Evolutionary conservation across 331 rosid species (phyloP).

Genomic region (Stylosanthes scabra): DNA sequence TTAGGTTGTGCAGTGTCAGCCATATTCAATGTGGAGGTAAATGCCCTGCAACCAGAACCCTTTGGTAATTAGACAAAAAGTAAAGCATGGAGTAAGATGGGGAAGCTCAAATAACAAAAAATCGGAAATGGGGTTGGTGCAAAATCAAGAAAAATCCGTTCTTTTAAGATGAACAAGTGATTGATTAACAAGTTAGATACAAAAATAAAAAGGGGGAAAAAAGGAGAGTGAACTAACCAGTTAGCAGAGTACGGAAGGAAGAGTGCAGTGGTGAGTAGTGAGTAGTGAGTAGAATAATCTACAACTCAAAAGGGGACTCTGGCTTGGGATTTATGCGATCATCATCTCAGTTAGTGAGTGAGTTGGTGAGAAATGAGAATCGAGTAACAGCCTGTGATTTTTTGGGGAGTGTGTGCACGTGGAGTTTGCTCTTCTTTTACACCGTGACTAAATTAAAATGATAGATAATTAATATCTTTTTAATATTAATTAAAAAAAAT

Average conservation of each 20-base stretch:
- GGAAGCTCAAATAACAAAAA: too few species aligned
- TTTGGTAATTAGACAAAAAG: too few species aligned
- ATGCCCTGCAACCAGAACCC: conserved; percentile 38
- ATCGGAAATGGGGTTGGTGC: too few species aligned
- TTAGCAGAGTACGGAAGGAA: too few species aligned
- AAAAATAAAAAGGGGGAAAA: neutral
- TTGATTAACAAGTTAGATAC: neutral
- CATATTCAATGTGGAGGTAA: conserved; percentile 49
- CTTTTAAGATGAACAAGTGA: neutral
- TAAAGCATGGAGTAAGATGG: too few species aligned
- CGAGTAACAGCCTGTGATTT: conserved; percentile 22
- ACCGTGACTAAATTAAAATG: too few species aligned
- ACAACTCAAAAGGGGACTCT: neutral
- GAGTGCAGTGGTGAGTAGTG: too few species aligned
- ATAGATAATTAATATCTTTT: too few species aligned
- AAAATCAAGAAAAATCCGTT: neutral
- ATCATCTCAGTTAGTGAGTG: neutral
- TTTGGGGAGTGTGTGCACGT: conserved; percentile 17
- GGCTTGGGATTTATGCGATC: neutral
- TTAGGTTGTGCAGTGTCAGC: conserved; percentile 70
- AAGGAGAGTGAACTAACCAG: conserved; percentile 7
- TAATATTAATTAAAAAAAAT: too few species aligned
- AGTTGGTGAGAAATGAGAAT: neutral
- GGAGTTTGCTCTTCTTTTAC: conserved; percentile 5
- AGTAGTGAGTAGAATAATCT: too few species aligned